Conservation (phyloP, 2,329 filamentous ascomycete species). For the Mariannaea elegans region DNA sequence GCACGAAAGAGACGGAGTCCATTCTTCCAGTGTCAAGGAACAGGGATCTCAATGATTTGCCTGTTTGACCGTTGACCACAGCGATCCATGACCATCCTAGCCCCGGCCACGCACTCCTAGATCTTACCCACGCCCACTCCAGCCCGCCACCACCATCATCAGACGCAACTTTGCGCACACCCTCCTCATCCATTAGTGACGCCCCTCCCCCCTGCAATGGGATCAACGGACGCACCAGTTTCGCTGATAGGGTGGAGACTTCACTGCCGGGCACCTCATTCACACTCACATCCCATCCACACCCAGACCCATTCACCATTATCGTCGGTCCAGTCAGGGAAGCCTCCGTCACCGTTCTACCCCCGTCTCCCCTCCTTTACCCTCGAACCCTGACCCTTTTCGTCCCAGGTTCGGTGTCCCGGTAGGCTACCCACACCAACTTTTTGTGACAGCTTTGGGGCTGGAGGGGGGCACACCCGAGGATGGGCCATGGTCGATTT, state of each 20-base stretch:
- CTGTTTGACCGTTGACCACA: slow-evolving; percentile 42
- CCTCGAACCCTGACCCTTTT: slow-evolving; percentile 35
- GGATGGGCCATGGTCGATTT: slow-evolving; percentile 34
- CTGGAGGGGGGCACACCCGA: slow-evolving; percentile 35
- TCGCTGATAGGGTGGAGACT: slow-evolving; percentile 29
- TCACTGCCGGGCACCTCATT: slow-evolving; percentile 38
- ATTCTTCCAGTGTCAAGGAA: slow-evolving; percentile 24
- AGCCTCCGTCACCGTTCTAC: slow-evolving; percentile 33
- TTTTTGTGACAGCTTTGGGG: slow-evolving; percentile 40
- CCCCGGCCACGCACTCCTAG: slow-evolving; percentile 35
- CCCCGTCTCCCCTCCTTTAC: slow-evolving; percentile 28
- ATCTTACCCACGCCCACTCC: slow-evolving; percentile 36
- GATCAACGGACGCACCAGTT: slow-evolving; percentile 37
- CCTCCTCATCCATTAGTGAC: slow-evolving; percentile 4
- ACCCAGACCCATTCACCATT: slow-evolving; percentile 26
- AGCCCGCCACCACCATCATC: slow-evolving; percentile 17
- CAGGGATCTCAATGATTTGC: slow-evolving; percentile 35
- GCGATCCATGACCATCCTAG: slow-evolving; percentile 41
- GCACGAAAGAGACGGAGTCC: slow-evolving; percentile 28
- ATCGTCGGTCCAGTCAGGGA: slow-evolving; percentile 34
- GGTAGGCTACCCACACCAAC: slow-evolving; percentile 32
- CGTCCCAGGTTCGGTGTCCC: slow-evolving; percentile 38
- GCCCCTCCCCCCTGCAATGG: slow-evolving; percentile 30
- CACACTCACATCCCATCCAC: slow-evolving; percentile 28
- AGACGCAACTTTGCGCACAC: slow-evolving; percentile 22